These are phyloP conservation scores for Aspergillus ruber DNA, from an alignment of 2,329 filamentous ascomycete species.

Conservation along the genomic window DNA sequence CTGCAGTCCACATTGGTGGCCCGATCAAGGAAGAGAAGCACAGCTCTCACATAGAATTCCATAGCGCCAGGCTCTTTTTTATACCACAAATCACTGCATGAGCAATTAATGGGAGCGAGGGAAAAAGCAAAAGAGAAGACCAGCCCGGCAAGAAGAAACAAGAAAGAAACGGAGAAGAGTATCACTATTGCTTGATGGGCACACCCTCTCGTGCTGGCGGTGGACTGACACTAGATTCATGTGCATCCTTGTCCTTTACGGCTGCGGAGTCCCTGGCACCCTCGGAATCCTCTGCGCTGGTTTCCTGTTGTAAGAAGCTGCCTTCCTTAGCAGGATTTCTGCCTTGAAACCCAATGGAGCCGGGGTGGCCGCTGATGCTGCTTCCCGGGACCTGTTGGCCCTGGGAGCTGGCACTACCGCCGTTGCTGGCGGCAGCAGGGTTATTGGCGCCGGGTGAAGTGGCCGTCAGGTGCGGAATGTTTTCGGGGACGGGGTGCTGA, in stretches of 20 bases:
- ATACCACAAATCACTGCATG: constrained; percentile 15
- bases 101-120: constrained; percentile 5
- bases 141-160: background rate
- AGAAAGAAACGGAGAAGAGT: background rate
- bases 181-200: constrained; percentile 55
- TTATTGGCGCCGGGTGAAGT: constrained; percentile 44
- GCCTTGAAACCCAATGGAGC: constrained; percentile 44
- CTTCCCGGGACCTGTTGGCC: constrained; percentile 36
- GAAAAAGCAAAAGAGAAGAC: constrained; percentile 6
- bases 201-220: constrained; percentile 48
- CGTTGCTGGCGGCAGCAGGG: constrained; percentile 26
- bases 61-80: constrained; percentile 32
- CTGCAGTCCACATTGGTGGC: constrained; percentile 1
- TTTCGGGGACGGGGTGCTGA: constrained; percentile 89
- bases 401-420: constrained; percentile 22
- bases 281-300: constrained; percentile 53
- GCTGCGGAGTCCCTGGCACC: constrained; percentile 6
- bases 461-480: constrained; percentile 82
- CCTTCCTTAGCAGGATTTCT: constrained; percentile 86
- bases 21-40: background rate
- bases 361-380: constrained; percentile 36
- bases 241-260: constrained; percentile 45
- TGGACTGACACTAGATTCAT: constrained; percentile 40
- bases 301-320: constrained; percentile 78
- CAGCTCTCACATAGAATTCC: constrained; percentile 13